Base-by-base conservation (phyloP, 495 filamentous ascomycete genomes). In the Podospora tetraspora region DNA sequence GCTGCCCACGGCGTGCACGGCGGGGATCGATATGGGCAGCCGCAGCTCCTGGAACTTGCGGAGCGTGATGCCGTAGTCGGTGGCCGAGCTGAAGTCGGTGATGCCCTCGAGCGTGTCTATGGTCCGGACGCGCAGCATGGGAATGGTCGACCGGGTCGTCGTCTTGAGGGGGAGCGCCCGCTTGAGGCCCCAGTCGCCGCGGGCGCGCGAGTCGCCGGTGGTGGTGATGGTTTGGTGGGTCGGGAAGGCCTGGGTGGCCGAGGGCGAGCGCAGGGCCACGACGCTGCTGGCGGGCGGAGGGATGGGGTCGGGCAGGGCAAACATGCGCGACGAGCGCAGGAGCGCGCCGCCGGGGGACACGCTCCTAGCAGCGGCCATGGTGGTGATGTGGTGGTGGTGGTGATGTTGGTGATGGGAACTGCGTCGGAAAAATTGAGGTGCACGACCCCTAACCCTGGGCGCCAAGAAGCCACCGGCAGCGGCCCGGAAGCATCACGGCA, bases 151-250 rank as follows among this genome's bases (percentile, higher is more conserved):
- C 67, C 85, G 88, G 0, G 86, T 89, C 1, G 92, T 96, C 8
- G 89, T 87, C 73, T 87, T 87, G 10, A 88, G 77, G 3, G 95
- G 95, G 1, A 98, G 80, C 10, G 92, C 83, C 52, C 96, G 84
- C 79, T 99, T 99, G 70, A 98, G 81, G 25, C 95, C 95, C 96
- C 95, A 99, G 74, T 98, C 95, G 23, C 95, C 95, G 70, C 85
- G 84, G 23, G 79, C 75, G 37, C 92, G 85, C n/a, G 94, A 93
- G 24, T 90, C 84, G 7, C 78, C 73, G 3, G 93, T 89, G 1
- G 94, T 96, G 21, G 91, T 89, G 74, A 99, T 91, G 69, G 92
- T 85, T 70, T 93, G 91, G 74, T 91, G 86, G 67, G 87, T 92
- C n/a, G 95, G 95, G 79, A 90, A 89, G 67, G 86, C 86, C 22